A percentile compares a stretch with the other conserved stretches of the same genome.
phyloP scores from a whole-genome alignment of 768 basidiomycete species.

The Mycena latifolia region DNA sequence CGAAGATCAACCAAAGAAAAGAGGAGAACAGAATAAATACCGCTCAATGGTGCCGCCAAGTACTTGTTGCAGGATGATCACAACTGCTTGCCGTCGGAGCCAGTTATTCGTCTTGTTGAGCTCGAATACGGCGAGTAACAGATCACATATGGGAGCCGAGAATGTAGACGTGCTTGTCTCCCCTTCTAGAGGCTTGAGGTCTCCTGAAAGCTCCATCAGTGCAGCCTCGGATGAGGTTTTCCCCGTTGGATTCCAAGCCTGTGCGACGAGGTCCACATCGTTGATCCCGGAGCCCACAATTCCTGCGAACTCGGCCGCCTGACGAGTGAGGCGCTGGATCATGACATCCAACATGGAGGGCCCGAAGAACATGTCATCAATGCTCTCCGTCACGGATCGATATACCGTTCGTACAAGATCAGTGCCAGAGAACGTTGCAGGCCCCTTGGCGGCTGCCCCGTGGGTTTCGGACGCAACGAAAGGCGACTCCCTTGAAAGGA shows the following conservation, averaged over 20 bases:
- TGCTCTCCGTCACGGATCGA: slow-evolving; percentile 91
- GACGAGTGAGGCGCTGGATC: slow-evolving; percentile 89
- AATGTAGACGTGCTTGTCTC: slow-evolving; percentile 93
- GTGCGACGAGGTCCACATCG: slow-evolving; percentile 88
- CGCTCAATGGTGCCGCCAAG: slow-evolving; percentile 96
- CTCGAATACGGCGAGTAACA: slow-evolving; percentile 94
- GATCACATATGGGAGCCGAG: slow-evolving; percentile 93
- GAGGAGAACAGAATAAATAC: slow-evolving; percentile 52
- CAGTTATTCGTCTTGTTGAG: slow-evolving; percentile 97
- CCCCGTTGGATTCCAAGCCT: slow-evolving; percentile 80
- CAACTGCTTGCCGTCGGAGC: slow-evolving; percentile 94
- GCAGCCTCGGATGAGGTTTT: slow-evolving; percentile 76
- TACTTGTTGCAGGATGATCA: slow-evolving; percentile 96
- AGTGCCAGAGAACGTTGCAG: slow-evolving; percentile 70
- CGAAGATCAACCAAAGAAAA: background rate
- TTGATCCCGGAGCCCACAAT: slow-evolving; percentile 82
- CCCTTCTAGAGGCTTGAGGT: slow-evolving; percentile 85
- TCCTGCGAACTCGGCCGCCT: slow-evolving; percentile 91
- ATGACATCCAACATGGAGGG: slow-evolving; percentile 97
- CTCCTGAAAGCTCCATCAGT: slow-evolving; percentile 79
- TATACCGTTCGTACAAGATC: slow-evolving; percentile 90
- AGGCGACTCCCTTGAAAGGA: slow-evolving; percentile 90
- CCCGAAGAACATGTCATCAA: slow-evolving; percentile 98
- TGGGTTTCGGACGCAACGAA: slow-evolving; percentile 71
- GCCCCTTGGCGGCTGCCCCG: slow-evolving; percentile 51